Evolutionary conservation across 2,329 filamentous ascomycete genomes (phyloP).

Genomic region (Leptodontidium sp.): DNA sequence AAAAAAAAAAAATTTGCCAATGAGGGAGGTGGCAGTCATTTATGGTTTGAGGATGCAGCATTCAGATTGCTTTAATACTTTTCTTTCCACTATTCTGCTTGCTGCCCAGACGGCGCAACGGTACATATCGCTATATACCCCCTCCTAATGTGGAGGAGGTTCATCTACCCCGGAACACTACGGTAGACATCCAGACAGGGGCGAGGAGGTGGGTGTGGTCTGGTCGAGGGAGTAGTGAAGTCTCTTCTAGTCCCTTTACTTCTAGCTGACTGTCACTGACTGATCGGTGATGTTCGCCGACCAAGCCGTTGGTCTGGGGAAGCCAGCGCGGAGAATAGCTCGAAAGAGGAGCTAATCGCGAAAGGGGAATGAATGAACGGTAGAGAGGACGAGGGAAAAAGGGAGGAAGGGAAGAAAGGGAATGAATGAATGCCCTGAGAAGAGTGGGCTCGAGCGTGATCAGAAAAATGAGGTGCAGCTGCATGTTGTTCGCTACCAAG

Average conservation of each 20-base stretch:
- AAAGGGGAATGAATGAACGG: constrained; percentile 10
- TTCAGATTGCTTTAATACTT: constrained; percentile 31
- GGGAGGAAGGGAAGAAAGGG: not conserved
- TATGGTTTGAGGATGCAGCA: constrained; percentile 17
- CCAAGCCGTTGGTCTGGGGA: constrained; percentile 26
- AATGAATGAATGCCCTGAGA: not conserved
- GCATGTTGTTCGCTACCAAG: constrained; percentile 28
- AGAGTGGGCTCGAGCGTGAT: constrained; percentile 22
- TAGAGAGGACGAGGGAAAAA: not conserved
- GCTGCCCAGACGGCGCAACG: constrained; percentile 23
- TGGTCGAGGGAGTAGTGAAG: constrained; percentile 6
- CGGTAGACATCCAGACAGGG: constrained; percentile 7
- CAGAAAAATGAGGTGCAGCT: constrained; percentile 23
- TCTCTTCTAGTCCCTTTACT: constrained; percentile 19
- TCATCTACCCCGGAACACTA: not conserved
- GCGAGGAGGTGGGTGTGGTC: constrained; percentile 14
- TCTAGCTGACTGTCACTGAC: constrained; percentile 10
- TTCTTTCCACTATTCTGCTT: not conserved
- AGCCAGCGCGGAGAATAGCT: constrained; percentile 6
- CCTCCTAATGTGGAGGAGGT: constrained; percentile 29
- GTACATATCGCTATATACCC: constrained; percentile 22
- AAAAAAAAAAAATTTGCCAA: not conserved
- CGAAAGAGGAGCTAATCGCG: not conserved
- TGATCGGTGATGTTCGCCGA: constrained; percentile 28
- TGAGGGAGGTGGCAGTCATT: not conserved